Evolutionary conservation across 768 basidiomycete genomes (phyloP).

Genomic region (Pholiota conissans): DNA sequence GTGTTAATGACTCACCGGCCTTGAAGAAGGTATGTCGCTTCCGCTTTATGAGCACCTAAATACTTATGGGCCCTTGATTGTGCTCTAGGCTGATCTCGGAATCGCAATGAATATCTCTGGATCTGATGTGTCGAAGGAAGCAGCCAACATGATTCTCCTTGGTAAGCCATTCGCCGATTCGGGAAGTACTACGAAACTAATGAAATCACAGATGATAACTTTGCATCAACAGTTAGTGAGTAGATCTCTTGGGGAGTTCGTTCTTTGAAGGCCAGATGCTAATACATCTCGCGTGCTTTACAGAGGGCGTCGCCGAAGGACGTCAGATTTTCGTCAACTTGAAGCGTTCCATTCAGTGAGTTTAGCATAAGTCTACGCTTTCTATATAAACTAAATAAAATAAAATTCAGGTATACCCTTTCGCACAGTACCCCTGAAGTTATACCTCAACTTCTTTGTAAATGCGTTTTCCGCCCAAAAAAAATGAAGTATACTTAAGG

Average conservation of each 20-base stretch:
- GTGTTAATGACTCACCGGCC: slow-evolving; percentile 73
- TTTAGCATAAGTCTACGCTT: background rate
- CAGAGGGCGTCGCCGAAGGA: slow-evolving; percentile 69
- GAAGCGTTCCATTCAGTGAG: slow-evolving; percentile 69
- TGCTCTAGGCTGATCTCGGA: slow-evolving; percentile 60
- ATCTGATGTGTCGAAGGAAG: slow-evolving; percentile 74
- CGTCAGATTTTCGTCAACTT: slow-evolving; percentile 71
- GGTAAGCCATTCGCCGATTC: slow-evolving; percentile 31
- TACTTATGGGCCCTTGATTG: background rate
- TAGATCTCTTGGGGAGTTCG: slow-evolving; percentile 14
- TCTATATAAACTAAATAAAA: background rate
- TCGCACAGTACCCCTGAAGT: slow-evolving; percentile 71
- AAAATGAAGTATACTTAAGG: slow-evolving; percentile 1
- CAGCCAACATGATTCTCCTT: slow-evolving; percentile 72
- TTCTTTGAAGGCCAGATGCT: background rate
- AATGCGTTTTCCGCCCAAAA: slow-evolving; percentile 16
- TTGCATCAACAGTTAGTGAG: slow-evolving; percentile 70
- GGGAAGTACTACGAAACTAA: background rate
- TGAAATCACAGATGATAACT: slow-evolving; percentile 56
- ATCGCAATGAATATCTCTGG: slow-evolving; percentile 79
- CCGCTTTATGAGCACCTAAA: background rate
- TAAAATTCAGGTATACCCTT: slow-evolving; percentile 51
- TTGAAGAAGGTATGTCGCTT: slow-evolving; percentile 49
- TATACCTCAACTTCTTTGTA: slow-evolving; percentile 67
- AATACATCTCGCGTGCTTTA: background rate